phyloP scores from a whole-genome alignment of 805 yeast species.

The Spathaspora passalidarum region DNA sequence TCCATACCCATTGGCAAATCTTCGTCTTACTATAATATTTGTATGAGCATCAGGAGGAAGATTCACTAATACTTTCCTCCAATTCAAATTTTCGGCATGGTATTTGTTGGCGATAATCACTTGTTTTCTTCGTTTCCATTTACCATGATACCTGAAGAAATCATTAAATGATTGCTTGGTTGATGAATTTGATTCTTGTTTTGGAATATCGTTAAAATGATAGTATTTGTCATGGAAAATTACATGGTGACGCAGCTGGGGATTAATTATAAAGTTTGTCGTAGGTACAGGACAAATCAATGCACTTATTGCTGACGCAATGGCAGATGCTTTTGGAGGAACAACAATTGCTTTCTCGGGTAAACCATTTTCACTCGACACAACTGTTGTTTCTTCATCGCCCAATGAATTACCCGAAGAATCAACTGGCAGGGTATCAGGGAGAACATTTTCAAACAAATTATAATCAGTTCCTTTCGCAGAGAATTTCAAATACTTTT shows the following conservation, averaged over 20 bases:
- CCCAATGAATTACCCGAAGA: background rate
- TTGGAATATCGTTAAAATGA: slow-evolving; percentile 27
- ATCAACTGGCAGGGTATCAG: background rate
- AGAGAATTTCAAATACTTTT: slow-evolving; percentile 17
- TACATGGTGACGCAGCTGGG: slow-evolving; percentile 31
- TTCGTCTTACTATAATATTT: slow-evolving; percentile 40
- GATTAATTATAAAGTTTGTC: slow-evolving; percentile 27
- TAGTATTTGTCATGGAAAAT: slow-evolving; percentile 44
- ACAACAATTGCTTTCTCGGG: slow-evolving; percentile 18
- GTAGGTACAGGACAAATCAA: slow-evolving; percentile 40
- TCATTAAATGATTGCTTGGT: slow-evolving; percentile 2
- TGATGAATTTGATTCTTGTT: slow-evolving; percentile 14
- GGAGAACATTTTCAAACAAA: slow-evolving; percentile 4
- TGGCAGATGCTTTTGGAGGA: slow-evolving; percentile 43
- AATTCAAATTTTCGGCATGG: slow-evolving; percentile 31
- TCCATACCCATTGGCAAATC: slow-evolving; percentile 45
- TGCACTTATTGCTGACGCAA: slow-evolving; percentile 40
- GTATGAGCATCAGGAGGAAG: slow-evolving; percentile 48
- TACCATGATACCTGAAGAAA: slow-evolving; percentile 24
- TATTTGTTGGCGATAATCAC: slow-evolving; percentile 40
- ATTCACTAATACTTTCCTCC: slow-evolving; percentile 44
- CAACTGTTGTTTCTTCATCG: slow-evolving; percentile 4
- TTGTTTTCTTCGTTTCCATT: slow-evolving; percentile 38
- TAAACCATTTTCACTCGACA: slow-evolving; percentile 4
- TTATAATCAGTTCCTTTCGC: slow-evolving; percentile 21